Percentiles rank a stretch among this genome's conserved stretches.
phyloP scores from a whole-genome alignment of 495 filamentous ascomycete genomes.

The Lasiosphaeris hirsuta region DNA sequence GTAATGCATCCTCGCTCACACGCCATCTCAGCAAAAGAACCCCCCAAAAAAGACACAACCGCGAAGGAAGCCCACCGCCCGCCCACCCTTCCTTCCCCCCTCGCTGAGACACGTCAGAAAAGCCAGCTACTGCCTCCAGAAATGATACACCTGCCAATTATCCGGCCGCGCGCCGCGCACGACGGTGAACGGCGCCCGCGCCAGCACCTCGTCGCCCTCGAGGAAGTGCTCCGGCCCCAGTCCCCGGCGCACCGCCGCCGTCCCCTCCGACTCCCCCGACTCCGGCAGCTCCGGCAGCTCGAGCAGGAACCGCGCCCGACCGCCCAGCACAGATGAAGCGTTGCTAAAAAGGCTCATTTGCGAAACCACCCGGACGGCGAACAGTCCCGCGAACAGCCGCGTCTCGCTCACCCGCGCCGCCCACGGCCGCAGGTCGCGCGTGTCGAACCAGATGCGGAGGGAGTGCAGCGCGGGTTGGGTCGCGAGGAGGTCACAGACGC shows the following conservation, averaged over 20 bases:
- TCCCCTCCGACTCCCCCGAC: neutral
- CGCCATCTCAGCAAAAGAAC: no score
- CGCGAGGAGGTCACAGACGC: slow-evolving; percentile 18
- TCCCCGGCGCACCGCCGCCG: neutral
- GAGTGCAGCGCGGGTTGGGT: slow-evolving; percentile 9
- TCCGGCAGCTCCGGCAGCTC: slow-evolving; percentile 11
- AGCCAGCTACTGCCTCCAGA: neutral
- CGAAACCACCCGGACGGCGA: slow-evolving; percentile 11
- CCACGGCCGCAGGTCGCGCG: slow-evolving; percentile 30
- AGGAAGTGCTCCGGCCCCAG: slow-evolving; percentile 14
- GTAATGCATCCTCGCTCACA: no score
- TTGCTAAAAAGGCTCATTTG: no score
- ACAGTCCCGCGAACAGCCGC: slow-evolving; percentile 17
- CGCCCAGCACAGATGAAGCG: no score
- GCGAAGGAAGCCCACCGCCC: no score
- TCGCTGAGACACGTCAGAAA: neutral
- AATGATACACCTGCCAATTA: slow-evolving; percentile 23
- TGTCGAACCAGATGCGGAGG: slow-evolving; percentile 28
- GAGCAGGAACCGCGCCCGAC: slow-evolving; percentile 18
- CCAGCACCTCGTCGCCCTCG: slow-evolving; percentile 5
- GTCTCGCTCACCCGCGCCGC: slow-evolving; percentile 25
- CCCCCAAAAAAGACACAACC: no score
- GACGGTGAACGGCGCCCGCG: slow-evolving; percentile 17
- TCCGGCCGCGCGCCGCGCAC: slow-evolving; percentile 22
- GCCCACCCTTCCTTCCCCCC: no score